phyloP scores from a whole-genome alignment of 2,329 filamentous ascomycete species.

The Aspergillus eucalypticola region DNA sequence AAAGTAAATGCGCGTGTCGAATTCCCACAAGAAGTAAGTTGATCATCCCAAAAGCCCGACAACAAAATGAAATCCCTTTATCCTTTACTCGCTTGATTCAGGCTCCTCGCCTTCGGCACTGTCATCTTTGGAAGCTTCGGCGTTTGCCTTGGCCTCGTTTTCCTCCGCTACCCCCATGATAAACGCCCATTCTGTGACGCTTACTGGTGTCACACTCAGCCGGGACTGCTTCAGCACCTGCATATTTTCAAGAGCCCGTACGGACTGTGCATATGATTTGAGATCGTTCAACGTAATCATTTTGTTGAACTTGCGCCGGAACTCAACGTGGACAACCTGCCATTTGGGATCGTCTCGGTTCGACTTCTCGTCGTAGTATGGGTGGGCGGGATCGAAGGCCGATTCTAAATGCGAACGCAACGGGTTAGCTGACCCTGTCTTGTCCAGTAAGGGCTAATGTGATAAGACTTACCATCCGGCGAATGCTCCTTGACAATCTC shows the following conservation, averaged over 20 bases:
- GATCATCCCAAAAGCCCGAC: slow-evolving; percentile 4
- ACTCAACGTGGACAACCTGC: slow-evolving; percentile 86
- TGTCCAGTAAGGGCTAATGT: slow-evolving; percentile 16
- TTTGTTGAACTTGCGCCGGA: slow-evolving; percentile 75
- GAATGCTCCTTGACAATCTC: slow-evolving; percentile 83
- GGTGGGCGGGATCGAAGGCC: slow-evolving; percentile 68
- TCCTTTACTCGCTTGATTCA: slow-evolving; percentile 18
- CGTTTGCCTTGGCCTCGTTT: slow-evolving; percentile 18
- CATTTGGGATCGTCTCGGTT: slow-evolving; percentile 71
- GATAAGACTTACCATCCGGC: slow-evolving; percentile 65
- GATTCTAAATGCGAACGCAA: slow-evolving; percentile 51
- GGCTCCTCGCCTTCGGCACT: slow-evolving; percentile 11
- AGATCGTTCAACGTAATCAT: slow-evolving; percentile 72
- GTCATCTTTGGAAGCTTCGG: slow-evolving; percentile 8
- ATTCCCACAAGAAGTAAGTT: slow-evolving; percentile 8
- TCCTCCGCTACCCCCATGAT: slow-evolving; percentile 47
- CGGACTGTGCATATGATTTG: slow-evolving; percentile 58
- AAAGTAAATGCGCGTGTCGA: slow-evolving; percentile 13
- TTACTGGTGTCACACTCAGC: slow-evolving; percentile 68
- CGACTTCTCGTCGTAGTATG: slow-evolving; percentile 82
- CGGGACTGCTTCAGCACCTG: slow-evolving; percentile 81
- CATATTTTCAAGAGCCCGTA: slow-evolving; percentile 68
- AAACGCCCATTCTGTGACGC: slow-evolving; percentile 49
- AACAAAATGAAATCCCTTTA: neutral
- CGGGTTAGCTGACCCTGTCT: slow-evolving; percentile 12